Evolutionary conservation across 2,329 filamentous ascomycete genomes (phyloP), one percentile per base, ranked within the genome.

Genomic region (Alternaria burnsii): DNA sequence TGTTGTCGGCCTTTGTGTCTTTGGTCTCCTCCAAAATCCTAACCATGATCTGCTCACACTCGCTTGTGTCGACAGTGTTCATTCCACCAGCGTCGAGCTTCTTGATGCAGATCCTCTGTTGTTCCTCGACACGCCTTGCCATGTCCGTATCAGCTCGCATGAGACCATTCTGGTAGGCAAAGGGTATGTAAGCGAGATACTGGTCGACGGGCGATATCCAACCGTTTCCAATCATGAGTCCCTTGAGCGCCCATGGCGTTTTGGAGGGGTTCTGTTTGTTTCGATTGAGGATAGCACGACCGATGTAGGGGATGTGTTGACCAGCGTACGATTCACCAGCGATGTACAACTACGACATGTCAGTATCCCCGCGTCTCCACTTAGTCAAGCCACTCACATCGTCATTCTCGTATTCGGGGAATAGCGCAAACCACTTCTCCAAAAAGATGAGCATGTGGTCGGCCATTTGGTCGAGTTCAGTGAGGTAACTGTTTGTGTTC

Each of bases 321-420:
- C 95, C 95, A 5, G 95, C 95, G 76, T 94, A 99, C 0, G 94
- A 99, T 82, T 99, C 95, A 70, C 96, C 95, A 1, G 94, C 92
- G 66, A 99, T 85, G 78, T 97, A 99, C 20, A 99, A 82, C 94
- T 98, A 73, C 9, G 10, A 16, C 51, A 18, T 62, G 66, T 73
- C 58, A 73, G 71, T 55, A 18, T 24, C 12, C 20, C 22, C 18
- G n/a, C n/a, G 8, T n/a, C 18, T 14, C 14, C 22, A 44, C 41
- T 14, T 9, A 18, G 12, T 18, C 8, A 24, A 20, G 8, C 18
- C 52, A 85, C 92, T 82, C 82, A 97, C 94, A 83, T 99, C 95
- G 75, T 98, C 94, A 54, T 88, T 84, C 70, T 92, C 89, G 78
- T 97, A 97, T 72, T 99, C 91, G 1, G 95, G 95, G 75, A 99